Base-by-base conservation (phyloP, 2,329 filamentous ascomycete species). In the Xylariales sp. region DNA sequence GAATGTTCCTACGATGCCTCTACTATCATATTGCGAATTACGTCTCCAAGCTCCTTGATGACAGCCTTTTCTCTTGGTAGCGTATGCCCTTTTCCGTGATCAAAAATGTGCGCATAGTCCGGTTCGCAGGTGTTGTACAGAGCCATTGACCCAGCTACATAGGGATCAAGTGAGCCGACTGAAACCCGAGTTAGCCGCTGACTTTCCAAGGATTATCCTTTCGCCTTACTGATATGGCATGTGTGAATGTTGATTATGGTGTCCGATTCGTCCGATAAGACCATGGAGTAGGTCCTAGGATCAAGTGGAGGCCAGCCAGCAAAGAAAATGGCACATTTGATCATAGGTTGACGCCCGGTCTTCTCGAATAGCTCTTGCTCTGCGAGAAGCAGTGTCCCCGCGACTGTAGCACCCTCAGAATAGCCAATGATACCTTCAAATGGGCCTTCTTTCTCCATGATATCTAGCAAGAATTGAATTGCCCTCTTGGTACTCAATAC, bases 51-150 rank as follows among this genome's bases (percentile, higher is more conserved):
- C 70, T 86, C 84, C 69, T 80, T 80, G 62, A 86, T 80, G 0
- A 83, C 84, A 14, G 79, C 80, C 62, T 80, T 81, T 63, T 87
- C 85, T 68, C 87, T 80, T 0, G 89, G 88, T 4, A 90, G 79
- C 0, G 86, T 89, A 73, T 91, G 89, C 0, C 88, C 89, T 72
- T 89, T 89, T 4, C 87, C 88, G 69, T 90, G 87, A 71, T 91
- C 88, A 68, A 90, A 90, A n/a, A 90, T 81, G 41, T 83, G 81
- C 0, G 87, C 87, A 1, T 80, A 84, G 65, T 90, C 87, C 0
- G 83, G 83, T 54, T 90, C 85, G 70, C 88, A 91, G 30, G 89
- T 82, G 70, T 88, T 88, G 78, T 86, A 90, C 3, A 90, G 81
- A 0, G 87, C 86, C 79, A 89, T 83, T 2, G 86, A 86, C 0